phyloP scores from a whole-genome alignment of 1,139 yeast species.

The Magnusiomyces ingens region DNA sequence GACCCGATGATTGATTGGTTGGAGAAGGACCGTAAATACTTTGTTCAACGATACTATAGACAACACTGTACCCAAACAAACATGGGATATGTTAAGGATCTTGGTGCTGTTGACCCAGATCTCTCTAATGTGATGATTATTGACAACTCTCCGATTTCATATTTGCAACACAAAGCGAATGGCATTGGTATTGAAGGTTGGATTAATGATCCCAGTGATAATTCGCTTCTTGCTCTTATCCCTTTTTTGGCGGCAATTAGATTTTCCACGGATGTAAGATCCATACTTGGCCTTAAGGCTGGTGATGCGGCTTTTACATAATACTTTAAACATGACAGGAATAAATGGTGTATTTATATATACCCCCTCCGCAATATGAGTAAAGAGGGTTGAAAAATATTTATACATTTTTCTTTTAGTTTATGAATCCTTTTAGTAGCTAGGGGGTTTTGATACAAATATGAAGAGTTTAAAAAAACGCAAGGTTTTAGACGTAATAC shows the following conservation, averaged over 20 bases:
- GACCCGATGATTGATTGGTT: slow-evolving; percentile 95
- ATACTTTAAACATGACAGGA: too few species aligned
- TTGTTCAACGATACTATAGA: slow-evolving; percentile 64
- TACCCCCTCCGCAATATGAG: too few species aligned
- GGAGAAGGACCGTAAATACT: slow-evolving; percentile 47
- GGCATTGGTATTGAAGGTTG: slow-evolving; percentile 95
- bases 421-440: too few species aligned
- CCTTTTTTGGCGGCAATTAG: slow-evolving; percentile 79
- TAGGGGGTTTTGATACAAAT: too few species aligned
- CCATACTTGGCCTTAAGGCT: slow-evolving; percentile 62
- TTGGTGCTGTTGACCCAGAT: slow-evolving; percentile 50
- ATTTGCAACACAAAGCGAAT: slow-evolving; percentile 74
- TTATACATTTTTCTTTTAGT: too few species aligned
- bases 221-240: slow-evolving; percentile 67
- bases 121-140: slow-evolving; percentile 69
- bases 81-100: slow-evolving; percentile 84
- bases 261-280: slow-evolving; percentile 80
- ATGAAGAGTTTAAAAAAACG: too few species aligned
- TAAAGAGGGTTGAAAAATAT: too few species aligned
- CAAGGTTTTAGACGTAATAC: too few species aligned
- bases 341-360: too few species aligned
- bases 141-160: slow-evolving; percentile 90
- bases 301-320: slow-evolving; percentile 44
- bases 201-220: slow-evolving; percentile 91
- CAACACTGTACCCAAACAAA: slow-evolving; percentile 59